phyloP scores from a whole-genome alignment of 495 filamentous ascomycete genomes.

The Ramalina intermedia region DNA sequence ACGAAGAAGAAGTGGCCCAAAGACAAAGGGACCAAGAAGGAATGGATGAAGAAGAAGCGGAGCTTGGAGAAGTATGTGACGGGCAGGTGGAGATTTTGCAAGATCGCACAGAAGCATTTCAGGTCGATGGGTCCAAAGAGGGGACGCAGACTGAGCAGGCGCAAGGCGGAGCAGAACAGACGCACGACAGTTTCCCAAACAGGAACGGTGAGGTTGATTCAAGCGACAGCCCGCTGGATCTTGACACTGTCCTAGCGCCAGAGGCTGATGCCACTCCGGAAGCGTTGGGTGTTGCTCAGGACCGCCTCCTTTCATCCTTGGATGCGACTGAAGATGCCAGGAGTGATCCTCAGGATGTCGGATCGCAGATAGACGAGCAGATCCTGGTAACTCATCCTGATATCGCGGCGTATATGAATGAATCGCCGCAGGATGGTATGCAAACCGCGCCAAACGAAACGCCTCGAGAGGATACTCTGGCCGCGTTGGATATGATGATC shows the following conservation, averaged over 20 bases:
- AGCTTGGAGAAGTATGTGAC: slow-evolving; percentile 9
- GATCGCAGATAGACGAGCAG: too few species aligned
- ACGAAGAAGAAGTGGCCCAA: slow-evolving; percentile 12
- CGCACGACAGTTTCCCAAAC: too few species aligned
- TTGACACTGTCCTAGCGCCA: too few species aligned
- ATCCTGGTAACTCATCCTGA: too few species aligned
- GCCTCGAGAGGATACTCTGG: slow-evolving; percentile 12
- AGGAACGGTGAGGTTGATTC: too few species aligned
- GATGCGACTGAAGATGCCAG: background rate
- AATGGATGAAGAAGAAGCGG: slow-evolving; percentile 17
- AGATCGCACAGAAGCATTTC: background rate
- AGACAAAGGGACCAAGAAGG: slow-evolving; percentile 20
- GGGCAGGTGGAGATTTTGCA: slow-evolving; percentile 10
- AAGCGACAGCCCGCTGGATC: too few species aligned
- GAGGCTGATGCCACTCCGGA: background rate
- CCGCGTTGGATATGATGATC: slow-evolving; percentile 79
- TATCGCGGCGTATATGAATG: too few species aligned
- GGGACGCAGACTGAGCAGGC: background rate
- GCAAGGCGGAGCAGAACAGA: too few species aligned
- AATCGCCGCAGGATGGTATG: too few species aligned
- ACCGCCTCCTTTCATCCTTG: background rate
- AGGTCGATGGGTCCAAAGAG: background rate
- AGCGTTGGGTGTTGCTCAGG: background rate
- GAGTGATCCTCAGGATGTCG: background rate
- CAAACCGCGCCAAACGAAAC: background rate